Conservation (phyloP, 768 basidiomycete genomes). For the Auricularia heimuer region DNA sequence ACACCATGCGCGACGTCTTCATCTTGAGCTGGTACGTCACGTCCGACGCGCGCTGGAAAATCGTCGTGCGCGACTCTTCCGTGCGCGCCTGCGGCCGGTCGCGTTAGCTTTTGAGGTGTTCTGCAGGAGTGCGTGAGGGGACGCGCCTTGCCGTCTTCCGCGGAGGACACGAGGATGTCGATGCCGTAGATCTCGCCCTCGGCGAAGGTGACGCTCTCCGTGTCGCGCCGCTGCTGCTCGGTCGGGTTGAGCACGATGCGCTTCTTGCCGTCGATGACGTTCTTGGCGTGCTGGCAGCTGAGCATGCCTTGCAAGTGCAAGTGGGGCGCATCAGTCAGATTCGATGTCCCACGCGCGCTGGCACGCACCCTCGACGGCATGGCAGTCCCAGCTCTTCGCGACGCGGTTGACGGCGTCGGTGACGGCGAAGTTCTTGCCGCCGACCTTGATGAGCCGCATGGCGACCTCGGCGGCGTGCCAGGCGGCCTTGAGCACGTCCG, state of each 20-base stretch:
- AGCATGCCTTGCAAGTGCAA: conserved; percentile 60
- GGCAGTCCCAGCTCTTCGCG: conserved; percentile 67
- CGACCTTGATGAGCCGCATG: conserved; percentile 82
- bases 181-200: conserved; percentile 95
- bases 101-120: no score
- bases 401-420: conserved; percentile 77
- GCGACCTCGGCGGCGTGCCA: conserved; percentile 89
- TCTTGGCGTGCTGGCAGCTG: conserved; percentile 89
- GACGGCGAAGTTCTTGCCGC: conserved; percentile 91
- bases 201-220: conserved; percentile 75
- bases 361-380: conserved; percentile 81
- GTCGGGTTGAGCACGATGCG: conserved; percentile 85
- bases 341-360: not conserved
- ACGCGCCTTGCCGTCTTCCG: conserved; percentile 82
- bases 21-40: conserved; percentile 95
- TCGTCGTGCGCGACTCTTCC: conserved; percentile 83
- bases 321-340: not conserved
- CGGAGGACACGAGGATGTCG: conserved; percentile 80
- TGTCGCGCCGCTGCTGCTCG: conserved; percentile 74
- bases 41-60: conserved; percentile 81
- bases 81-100: conserved; percentile 55
- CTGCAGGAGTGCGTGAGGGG: not conserved
- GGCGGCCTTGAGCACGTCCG: conserved; percentile 90
- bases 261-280: conserved; percentile 94
- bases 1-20: conserved; percentile 94